A percentile compares a stretch with the other conserved stretches of the same genome.
phyloP scores from a whole-genome alignment of 306 rosid genomes.

The Cucurbita argyrosperma region DNA sequence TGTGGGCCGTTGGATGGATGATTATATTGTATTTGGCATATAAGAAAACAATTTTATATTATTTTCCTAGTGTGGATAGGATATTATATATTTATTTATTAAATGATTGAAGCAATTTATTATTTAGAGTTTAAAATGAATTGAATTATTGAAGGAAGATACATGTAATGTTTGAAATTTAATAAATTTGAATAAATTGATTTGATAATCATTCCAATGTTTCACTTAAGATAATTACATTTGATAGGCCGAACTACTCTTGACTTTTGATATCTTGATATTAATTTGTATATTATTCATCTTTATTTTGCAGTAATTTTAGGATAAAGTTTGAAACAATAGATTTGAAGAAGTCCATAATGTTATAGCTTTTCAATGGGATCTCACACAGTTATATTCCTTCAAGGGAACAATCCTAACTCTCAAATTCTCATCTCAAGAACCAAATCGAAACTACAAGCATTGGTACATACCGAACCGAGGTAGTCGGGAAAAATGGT shows the following conservation, averaged over 20 bases:
- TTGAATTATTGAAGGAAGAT: not conserved
- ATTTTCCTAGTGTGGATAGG: not conserved
- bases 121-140: not conserved
- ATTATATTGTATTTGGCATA: not conserved
- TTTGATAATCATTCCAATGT: no score
- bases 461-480: not conserved
- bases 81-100: not conserved
- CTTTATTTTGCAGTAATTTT: no score
- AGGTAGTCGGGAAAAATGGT: not conserved
- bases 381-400: not conserved
- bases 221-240: no score
- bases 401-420: not conserved
- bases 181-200: not conserved
- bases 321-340: not conserved
- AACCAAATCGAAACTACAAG: not conserved
- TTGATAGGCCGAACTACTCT: no score
- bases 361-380: not conserved
- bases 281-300: no score
- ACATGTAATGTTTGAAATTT: not conserved
- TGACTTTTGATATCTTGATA: no score
- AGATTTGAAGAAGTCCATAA: not conserved
- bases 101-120: not conserved
- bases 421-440: not conserved
- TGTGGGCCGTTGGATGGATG: constrained; percentile 4
- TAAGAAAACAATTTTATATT: not conserved